Conservation (phyloP, 192 early-diverging fungal species). For the Podila verticillata region DNA sequence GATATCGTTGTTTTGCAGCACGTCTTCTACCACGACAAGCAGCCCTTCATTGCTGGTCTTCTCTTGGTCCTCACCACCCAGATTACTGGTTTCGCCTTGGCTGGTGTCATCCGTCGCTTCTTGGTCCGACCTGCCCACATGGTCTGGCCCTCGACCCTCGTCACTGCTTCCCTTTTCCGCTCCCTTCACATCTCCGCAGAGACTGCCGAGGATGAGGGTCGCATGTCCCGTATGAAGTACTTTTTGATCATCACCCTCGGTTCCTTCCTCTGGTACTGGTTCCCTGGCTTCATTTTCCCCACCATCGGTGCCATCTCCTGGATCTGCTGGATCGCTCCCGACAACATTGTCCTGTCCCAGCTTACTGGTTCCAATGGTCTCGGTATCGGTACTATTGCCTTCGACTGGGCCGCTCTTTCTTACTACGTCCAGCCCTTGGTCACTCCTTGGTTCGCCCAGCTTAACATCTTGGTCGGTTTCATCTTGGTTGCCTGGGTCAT, state of each 20-base stretch:
- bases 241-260: constrained; percentile 59
- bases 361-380: constrained; percentile 54
- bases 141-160: constrained; percentile 83
- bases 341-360: constrained; percentile 49
- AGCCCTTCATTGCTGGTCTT: constrained; percentile 58
- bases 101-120: constrained; percentile 77
- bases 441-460: constrained; percentile 52
- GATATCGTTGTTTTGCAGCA: constrained; percentile 59
- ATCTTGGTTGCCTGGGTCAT: constrained; percentile 59
- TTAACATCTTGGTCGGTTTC: constrained; percentile 57
- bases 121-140: constrained; percentile 84
- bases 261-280: constrained; percentile 62
- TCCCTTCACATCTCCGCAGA: constrained; percentile 64
- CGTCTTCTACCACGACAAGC: constrained; percentile 57
- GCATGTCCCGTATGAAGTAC: constrained; percentile 59
- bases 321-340: constrained; percentile 56
- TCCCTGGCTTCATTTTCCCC: constrained; percentile 62
- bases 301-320: constrained; percentile 53
- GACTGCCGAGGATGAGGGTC: constrained; percentile 3
- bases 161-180: constrained; percentile 76
- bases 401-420: constrained; percentile 63
- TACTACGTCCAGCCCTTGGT: constrained; percentile 36
- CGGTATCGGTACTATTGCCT: constrained; percentile 59
- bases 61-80: constrained; percentile 62
- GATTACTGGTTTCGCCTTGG: constrained; percentile 65